These are phyloP conservation scores for Tarenaya hassleriana DNA, from an alignment of 345 rosid species.

Conservation along the genomic window DNA sequence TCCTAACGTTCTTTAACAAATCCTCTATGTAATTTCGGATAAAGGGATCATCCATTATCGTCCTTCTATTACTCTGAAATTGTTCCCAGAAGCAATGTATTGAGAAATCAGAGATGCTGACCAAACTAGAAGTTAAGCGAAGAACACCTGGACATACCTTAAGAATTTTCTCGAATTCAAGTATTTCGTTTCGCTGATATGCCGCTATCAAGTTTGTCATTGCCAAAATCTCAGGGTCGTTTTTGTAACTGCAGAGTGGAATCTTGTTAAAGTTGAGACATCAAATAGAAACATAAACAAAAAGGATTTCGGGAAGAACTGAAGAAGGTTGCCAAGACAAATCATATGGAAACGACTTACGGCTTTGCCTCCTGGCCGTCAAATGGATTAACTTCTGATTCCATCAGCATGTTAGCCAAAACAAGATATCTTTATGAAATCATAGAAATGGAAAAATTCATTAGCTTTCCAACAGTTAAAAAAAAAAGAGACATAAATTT, in stretches of 20 bases:
- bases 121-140: background rate
- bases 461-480: background rate
- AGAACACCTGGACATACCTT: slow-evolving; percentile 52
- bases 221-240: slow-evolving; percentile 97
- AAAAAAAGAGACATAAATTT: no score
- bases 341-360: slow-evolving; percentile 40
- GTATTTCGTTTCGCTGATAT: slow-evolving; percentile 89
- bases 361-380: slow-evolving; percentile 99
- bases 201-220: slow-evolving; percentile 98
- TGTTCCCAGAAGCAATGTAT: slow-evolving; percentile 1
- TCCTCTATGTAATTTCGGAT: slow-evolving; percentile 96
- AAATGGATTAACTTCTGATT: slow-evolving; percentile 98
- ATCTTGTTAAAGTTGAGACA: slow-evolving; percentile 9
- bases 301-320: background rate
- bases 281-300: background rate
- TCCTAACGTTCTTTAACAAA: slow-evolving; percentile 92
- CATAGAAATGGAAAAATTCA: slow-evolving; percentile 4
- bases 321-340: slow-evolving; percentile 2
- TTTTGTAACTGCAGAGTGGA: slow-evolving; percentile 63
- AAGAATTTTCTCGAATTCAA: slow-evolving; percentile 96
- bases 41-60: slow-evolving; percentile 97
- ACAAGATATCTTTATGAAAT: slow-evolving; percentile 66
- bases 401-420: slow-evolving; percentile 99
- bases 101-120: background rate
- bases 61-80: slow-evolving; percentile 74